Percentiles rank a stretch among this genome's conserved stretches.
phyloP scores from a whole-genome alignment of 768 basidiomycete genomes.

The Lentinula raphanica region DNA sequence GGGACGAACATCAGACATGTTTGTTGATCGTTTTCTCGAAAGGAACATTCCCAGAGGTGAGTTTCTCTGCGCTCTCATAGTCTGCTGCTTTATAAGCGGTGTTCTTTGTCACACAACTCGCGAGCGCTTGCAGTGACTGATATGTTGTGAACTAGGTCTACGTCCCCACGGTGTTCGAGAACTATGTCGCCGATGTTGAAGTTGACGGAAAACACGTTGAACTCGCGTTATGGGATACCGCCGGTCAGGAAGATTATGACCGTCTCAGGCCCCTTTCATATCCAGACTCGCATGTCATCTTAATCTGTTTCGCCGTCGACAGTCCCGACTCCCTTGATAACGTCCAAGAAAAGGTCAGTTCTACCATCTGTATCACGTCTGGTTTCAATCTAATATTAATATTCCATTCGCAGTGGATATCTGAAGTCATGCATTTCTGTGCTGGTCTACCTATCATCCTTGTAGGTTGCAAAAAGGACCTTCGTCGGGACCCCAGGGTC shows the following conservation, averaged over 20 bases:
- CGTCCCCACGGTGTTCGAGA: constrained; percentile 99
- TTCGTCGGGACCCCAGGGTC: constrained; percentile 87
- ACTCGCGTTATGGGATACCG: constrained; percentile 99
- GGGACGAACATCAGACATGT: constrained; percentile 57
- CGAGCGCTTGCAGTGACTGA: background rate
- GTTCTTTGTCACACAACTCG: background rate
- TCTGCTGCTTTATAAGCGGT: background rate
- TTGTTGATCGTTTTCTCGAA: constrained; percentile 95
- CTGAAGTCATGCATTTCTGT: constrained; percentile 98
- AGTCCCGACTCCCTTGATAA: constrained; percentile 98
- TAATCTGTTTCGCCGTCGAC: constrained; percentile 98
- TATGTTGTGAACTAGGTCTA: constrained; percentile 68
- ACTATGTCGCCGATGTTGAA: constrained; percentile 98
- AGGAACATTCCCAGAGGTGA: constrained; percentile 92
- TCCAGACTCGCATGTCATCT: constrained; percentile 99
- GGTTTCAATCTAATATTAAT: background rate
- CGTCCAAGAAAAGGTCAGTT: constrained; percentile 96
- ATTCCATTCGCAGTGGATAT: constrained; percentile 74
- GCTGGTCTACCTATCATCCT: constrained; percentile 91
- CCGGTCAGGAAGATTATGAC: constrained; percentile 99
- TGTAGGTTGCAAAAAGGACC: constrained; percentile 98
- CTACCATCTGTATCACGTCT: background rate
- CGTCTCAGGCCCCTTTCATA: constrained; percentile 96
- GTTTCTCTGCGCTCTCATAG: constrained; percentile 14
- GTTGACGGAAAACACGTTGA: constrained; percentile 99